Percentiles rank a stretch among this genome's conserved stretches.
phyloP scores from a whole-genome alignment of 805 yeast genomes.

The Phaffomyces antillensis region DNA sequence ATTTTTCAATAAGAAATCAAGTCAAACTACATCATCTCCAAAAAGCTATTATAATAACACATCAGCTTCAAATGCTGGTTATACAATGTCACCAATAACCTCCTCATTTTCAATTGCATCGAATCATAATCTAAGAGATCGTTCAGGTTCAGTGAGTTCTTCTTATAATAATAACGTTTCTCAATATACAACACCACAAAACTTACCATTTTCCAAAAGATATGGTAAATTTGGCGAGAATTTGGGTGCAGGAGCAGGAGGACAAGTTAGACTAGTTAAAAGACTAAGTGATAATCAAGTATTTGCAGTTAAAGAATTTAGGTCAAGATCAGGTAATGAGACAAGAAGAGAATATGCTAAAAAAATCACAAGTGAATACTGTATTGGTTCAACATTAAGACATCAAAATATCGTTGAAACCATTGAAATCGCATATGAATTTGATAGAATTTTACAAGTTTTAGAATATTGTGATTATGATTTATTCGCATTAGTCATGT shows the following conservation, averaged over 20 bases:
- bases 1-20: slow-evolving; percentile 48
- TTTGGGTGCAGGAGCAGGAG: slow-evolving; percentile 95
- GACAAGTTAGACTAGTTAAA: slow-evolving; percentile 70
- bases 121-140: slow-evolving; percentile 10
- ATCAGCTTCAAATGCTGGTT: neutral
- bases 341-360: slow-evolving; percentile 80
- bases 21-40: slow-evolving; percentile 19
- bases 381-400: slow-evolving; percentile 84
- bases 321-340: slow-evolving; percentile 69
- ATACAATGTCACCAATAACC: slow-evolving; percentile 14
- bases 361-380: slow-evolving; percentile 89
- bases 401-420: slow-evolving; percentile 90
- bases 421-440: slow-evolving; percentile 83
- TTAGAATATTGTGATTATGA: slow-evolving; percentile 95
- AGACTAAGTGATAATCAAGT: slow-evolving; percentile 59
- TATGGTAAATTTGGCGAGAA: slow-evolving; percentile 80
- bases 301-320: slow-evolving; percentile 90
- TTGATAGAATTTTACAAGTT: slow-evolving; percentile 79
- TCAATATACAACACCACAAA: slow-evolving; percentile 31
- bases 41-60: slow-evolving; percentile 1
- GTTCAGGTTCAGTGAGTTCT: slow-evolving; percentile 25
- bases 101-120: slow-evolving; percentile 13
- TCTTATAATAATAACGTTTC: slow-evolving; percentile 31
- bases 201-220: slow-evolving; percentile 59
- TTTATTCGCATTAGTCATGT: slow-evolving; percentile 90